Evolutionary conservation across 2,329 filamentous ascomycete species (phyloP).

Genomic region (Xylaria arbuscula): DNA sequence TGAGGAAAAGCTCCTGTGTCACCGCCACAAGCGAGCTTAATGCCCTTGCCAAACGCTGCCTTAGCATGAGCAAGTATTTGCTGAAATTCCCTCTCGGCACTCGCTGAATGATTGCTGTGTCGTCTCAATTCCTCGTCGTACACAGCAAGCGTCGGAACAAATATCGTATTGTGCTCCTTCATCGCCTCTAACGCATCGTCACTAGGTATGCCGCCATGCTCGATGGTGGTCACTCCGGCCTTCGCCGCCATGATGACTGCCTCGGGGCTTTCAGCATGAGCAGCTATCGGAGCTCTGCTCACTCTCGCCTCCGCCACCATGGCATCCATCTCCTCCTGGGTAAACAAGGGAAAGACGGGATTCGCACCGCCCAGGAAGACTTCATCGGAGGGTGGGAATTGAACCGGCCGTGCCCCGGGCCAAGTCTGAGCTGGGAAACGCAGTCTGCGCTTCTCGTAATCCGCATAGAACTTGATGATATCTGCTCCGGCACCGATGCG

Average conservation of each 20-base stretch:
- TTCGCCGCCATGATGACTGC: conserved; percentile 59
- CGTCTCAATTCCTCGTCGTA: conserved; percentile 49
- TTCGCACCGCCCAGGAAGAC: conserved; percentile 48
- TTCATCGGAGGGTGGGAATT: conserved; percentile 52
- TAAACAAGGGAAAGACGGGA: conserved; percentile 59
- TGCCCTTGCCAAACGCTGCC: conserved; percentile 58
- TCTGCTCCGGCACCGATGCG: conserved; percentile 62
- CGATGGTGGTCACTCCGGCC: conserved; percentile 60
- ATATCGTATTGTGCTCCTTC: conserved; percentile 58
- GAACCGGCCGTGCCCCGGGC: conserved; percentile 47
- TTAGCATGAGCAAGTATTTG: conserved; percentile 55
- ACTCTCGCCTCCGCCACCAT: conserved; percentile 60
- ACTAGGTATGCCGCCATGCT: conserved; percentile 56
- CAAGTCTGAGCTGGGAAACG: conserved; percentile 53
- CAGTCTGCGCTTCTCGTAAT: conserved; percentile 59
- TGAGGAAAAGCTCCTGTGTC: conserved; percentile 66
- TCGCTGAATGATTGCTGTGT: conserved; percentile 32
- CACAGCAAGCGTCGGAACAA: conserved; percentile 64
- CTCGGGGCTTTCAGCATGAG: conserved; percentile 56
- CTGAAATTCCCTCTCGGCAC: conserved; percentile 45
- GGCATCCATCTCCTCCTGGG: conserved; percentile 61
- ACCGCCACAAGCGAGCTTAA: conserved; percentile 63
- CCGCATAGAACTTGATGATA: conserved; percentile 64
- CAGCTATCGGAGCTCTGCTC: conserved; percentile 56
- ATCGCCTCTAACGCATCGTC: conserved; percentile 58